Evolutionary conservation across 371 early-diverging fungal species (phyloP).

Genomic region (Actinomortierella ambigua): DNA sequence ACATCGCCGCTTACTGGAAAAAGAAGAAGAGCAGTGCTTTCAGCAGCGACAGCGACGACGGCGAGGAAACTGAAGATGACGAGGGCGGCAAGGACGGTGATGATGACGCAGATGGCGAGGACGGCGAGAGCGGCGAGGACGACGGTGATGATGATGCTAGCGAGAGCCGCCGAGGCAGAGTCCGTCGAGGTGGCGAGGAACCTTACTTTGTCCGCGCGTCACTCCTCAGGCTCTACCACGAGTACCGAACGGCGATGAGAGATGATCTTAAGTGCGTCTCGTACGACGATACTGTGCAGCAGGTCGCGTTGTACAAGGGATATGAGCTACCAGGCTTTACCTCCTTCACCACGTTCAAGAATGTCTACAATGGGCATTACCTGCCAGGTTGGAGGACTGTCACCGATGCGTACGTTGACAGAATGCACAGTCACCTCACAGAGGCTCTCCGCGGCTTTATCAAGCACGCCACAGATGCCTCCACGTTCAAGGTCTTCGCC

Average conservation of each 20-base stretch:
- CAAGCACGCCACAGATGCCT: background rate
- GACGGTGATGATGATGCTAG: background rate
- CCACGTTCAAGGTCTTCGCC: constrained; percentile 7
- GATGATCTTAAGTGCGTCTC: background rate
- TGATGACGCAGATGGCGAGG: background rate
- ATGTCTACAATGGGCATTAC: background rate
- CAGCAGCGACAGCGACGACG: background rate
- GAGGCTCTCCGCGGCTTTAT: constrained; percentile 4
- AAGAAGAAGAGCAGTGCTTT: background rate
- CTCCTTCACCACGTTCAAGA: constrained; percentile 1
- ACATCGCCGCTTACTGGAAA: background rate
- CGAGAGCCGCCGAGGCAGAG: too few relatives aligned
- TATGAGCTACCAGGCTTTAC: background rate
- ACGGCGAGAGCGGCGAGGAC: background rate
- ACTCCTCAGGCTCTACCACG: background rate
- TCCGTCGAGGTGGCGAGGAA: background rate
- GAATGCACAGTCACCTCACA: constrained; percentile 5
- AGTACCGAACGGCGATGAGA: background rate
- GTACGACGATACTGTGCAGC: background rate
- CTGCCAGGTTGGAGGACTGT: background rate
- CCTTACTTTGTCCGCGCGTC: constrained; percentile 1
- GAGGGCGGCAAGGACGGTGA: background rate
- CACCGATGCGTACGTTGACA: background rate
- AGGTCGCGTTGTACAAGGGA: background rate
- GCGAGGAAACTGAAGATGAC: background rate